Conservation (phyloP, 1,284 basidiomycete genomes). For the Apiotrichum laibachii region DNA sequence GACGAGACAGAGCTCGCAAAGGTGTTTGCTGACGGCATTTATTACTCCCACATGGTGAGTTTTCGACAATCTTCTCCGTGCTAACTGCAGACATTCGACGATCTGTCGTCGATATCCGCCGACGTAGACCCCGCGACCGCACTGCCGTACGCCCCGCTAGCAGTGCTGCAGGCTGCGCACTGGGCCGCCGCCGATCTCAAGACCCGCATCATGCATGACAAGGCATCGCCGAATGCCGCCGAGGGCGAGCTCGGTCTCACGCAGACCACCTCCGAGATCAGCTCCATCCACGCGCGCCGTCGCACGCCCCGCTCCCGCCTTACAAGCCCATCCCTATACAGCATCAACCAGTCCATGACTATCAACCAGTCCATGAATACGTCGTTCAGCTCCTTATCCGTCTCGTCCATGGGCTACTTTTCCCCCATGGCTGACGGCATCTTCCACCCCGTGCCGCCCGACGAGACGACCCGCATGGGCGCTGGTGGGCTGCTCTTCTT, state of each 20-base stretch:
- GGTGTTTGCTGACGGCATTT: constrained; percentile 75
- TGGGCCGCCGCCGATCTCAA: constrained; percentile 58
- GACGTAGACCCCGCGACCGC: constrained; percentile 70
- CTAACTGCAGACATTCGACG: constrained; percentile 63
- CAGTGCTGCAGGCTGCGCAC: constrained; percentile 68
- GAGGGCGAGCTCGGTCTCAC: constrained; percentile 44
- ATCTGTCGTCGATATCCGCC: constrained; percentile 67
- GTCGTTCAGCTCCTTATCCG: constrained; percentile 24
- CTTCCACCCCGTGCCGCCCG: constrained; percentile 70
- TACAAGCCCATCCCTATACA: constrained; percentile 3
- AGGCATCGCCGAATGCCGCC: constrained; percentile 3
- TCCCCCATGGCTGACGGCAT: constrained; percentile 19
- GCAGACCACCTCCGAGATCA: constrained; percentile 32
- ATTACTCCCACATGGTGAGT: constrained; percentile 83
- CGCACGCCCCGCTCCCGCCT: constrained; percentile 8
- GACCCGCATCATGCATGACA: constrained; percentile 31
- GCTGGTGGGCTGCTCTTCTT: constrained; percentile 61
- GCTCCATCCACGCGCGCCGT: constrained; percentile 22
- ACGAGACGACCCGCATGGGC: constrained; percentile 76
- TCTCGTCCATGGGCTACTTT: constrained; percentile 9
- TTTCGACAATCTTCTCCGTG: background rate
- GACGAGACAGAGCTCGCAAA: constrained; percentile 55
- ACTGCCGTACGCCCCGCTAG: constrained; percentile 65
- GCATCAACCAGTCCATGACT: background rate
- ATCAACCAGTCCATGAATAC: constrained; percentile 3